phyloP scores from a whole-genome alignment of 2,329 filamentous ascomycete species.

The Lizonia empirigonia region DNA sequence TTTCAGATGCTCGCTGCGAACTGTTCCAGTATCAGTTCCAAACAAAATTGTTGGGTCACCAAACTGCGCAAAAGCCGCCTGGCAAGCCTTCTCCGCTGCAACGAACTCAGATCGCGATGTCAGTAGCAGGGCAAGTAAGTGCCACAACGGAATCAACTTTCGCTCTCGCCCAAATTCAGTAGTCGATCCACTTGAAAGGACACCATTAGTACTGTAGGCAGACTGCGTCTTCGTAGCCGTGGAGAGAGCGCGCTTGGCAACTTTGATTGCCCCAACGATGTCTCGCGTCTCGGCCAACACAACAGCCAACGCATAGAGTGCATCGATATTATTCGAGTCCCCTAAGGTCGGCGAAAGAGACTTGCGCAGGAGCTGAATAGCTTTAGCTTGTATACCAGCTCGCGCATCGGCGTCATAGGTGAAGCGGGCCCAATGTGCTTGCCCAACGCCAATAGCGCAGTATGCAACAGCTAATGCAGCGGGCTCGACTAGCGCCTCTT shows the following conservation, averaged over 20 bases:
- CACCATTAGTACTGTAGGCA: constrained; percentile 39
- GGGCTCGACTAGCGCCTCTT: constrained; percentile 58
- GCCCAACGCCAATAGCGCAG: constrained; percentile 82
- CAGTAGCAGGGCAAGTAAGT: constrained; percentile 82
- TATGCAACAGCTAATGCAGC: constrained; percentile 69
- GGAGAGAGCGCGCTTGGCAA: constrained; percentile 76
- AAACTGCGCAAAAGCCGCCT: constrained; percentile 91
- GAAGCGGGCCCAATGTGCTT: constrained; percentile 84
- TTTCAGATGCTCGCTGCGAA: constrained; percentile 71
- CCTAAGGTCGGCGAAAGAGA: constrained; percentile 71
- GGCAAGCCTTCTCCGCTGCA: constrained; percentile 80
- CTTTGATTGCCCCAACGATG: constrained; percentile 77
- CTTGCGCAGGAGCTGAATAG: constrained; percentile 75
- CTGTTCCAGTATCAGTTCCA: constrained; percentile 57
- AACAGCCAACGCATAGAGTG: constrained; percentile 80
- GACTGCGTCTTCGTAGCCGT: constrained; percentile 52
- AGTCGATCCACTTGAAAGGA: constrained; percentile 31
- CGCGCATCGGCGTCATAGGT: constrained; percentile 77
- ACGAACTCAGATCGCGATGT: constrained; percentile 85
- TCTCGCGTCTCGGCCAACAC: constrained; percentile 88
- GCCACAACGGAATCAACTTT: constrained; percentile 81
- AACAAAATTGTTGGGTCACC: constrained; percentile 73
- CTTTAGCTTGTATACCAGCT: constrained; percentile 75
- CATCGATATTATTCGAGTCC: constrained; percentile 71
- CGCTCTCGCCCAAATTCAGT: constrained; percentile 59